Conservation (phyloP, 495 filamentous ascomycete species). For the Podospora pseudopauciseta region DNA sequence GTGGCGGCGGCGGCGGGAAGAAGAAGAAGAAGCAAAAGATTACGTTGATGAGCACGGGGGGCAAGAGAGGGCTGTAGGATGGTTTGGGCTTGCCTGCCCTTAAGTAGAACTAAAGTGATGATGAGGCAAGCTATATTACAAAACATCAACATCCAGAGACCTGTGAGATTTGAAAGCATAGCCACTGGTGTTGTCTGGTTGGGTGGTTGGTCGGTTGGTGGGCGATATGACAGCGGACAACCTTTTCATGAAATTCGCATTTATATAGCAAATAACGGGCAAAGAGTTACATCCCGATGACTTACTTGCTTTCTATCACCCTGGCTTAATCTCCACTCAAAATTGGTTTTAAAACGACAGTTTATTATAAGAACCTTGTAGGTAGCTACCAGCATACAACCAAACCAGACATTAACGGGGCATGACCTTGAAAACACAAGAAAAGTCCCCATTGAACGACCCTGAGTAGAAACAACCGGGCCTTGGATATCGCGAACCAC, state of each 20-base stretch:
- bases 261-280: neutral
- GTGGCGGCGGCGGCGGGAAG: constrained; percentile 49
- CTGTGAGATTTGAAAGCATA: neutral
- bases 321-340: too few relatives aligned
- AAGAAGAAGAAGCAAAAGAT: constrained; percentile 95
- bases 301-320: too few relatives aligned
- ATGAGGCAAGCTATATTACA: neutral
- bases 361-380: constrained; percentile 4
- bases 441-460: neutral
- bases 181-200: neutral
- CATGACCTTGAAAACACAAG: constrained; percentile 7
- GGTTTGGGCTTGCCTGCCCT: neutral
- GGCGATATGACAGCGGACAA: neutral
- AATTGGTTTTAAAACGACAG: neutral
- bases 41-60: constrained; percentile 81
- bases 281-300: neutral
- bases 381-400: constrained; percentile 3
- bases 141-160: neutral
- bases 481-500: neutral
- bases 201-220: neutral
- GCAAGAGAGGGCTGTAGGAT: constrained; percentile 30
- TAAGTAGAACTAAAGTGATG: too few relatives aligned
- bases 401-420: constrained; percentile 13
- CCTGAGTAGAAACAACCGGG: neutral
- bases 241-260: neutral